Base-by-base conservation (phyloP, 768 basidiomycete species). In the Gautieria morchelliformis region DNA sequence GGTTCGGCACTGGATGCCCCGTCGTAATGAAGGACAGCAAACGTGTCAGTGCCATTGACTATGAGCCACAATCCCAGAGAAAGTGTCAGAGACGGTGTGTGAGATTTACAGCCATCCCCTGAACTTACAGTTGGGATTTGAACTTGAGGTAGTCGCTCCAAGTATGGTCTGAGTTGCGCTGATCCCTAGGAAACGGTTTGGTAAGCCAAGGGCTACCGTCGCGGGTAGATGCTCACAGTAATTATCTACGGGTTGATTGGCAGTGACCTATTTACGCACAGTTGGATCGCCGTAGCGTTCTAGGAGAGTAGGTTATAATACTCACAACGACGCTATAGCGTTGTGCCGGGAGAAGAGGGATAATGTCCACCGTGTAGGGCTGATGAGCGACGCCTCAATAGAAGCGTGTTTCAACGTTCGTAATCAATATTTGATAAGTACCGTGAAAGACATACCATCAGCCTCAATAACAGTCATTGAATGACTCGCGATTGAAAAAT, bases 1-100 rank as follows among this genome's bases (percentile, higher is more conserved):
- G 80, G 79, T 35, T 80, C 68, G 22, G 59, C 60, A 9, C 12
- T 49, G 4, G 56, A 42, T 1, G 77, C 78, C n/a, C 77, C 77
- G 9, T 40, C 59, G 63, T 82, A 82, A 11, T 77, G 73, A 6
- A 81, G 66, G 49, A 82, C 79, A 2, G 78, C 83, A 11, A 76
- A 79, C 1, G 56, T 57, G 48, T 48, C 32, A 24, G 45, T 37
- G 19, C 56, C 56, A 64, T 80, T 82, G 27, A 78, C 60, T 19
- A 79, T 47, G 32, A n/a, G 2, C 60, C 24, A 22, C 12, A 20
- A 15, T 37, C 9, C 10, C 3, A 27, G 17, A 57, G 48, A 22
- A 35, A 9, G 3, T 35, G 9, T 37, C 35, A 37, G 35, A 12
- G n/a, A n/a, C n/a, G n/a, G n/a, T n/a, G 4, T 37, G 35, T 2